Base-by-base conservation (phyloP, 2,329 filamentous ascomycete genomes). In the Exophiala sideris region DNA sequence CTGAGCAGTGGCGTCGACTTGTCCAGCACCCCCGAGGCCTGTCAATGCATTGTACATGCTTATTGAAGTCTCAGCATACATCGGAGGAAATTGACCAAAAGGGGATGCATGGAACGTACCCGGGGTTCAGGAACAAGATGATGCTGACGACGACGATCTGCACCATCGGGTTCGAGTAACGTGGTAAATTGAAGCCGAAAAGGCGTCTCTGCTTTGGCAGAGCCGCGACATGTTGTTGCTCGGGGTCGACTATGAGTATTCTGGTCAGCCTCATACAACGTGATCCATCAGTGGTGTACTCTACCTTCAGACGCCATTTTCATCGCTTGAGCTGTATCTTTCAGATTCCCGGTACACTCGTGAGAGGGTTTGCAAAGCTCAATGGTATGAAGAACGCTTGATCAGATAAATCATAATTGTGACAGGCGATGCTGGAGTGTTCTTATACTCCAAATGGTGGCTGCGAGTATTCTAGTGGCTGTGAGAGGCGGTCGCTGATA, bases 141-240 rank as follows among this genome's bases (percentile, higher is more conserved):
- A 86, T 76, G 20, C 83, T 78, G 50, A 91, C 86, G 76, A 90
- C 79, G 58, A 86, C 64, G 33, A 91, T 77, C 72, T 91, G 87
- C 38, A 84, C 70, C 66, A 83, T 81, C 12, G 88, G 88, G 54
- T 87, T 89, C 18, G 87, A 87, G 68, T 87, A 90, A 79, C 83
- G 89, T 3, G 77, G 76, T 6, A 86, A 56, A 61, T 79, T 77
- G 52, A 71, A 71, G 45, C 40, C 41, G 20, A 51, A 51, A 33
- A 51, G 41, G 32, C 40, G 39, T 51, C 40, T 12, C 18, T 42
- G 7, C n/a, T 35, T 42, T 10, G 32, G 21, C 32, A 7, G 32
- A 24, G 41, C 14, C 18, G 38, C 11, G 38, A 20, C 48, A 29
- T 36, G 7, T 33, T 51, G 48, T 14, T 51, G 48, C 41, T 51